Percentiles rank a stretch among this genome's conserved stretches.
phyloP scores from a whole-genome alignment of 2,329 filamentous ascomycete genomes.

The Teratosphaeria nubilosa region DNA sequence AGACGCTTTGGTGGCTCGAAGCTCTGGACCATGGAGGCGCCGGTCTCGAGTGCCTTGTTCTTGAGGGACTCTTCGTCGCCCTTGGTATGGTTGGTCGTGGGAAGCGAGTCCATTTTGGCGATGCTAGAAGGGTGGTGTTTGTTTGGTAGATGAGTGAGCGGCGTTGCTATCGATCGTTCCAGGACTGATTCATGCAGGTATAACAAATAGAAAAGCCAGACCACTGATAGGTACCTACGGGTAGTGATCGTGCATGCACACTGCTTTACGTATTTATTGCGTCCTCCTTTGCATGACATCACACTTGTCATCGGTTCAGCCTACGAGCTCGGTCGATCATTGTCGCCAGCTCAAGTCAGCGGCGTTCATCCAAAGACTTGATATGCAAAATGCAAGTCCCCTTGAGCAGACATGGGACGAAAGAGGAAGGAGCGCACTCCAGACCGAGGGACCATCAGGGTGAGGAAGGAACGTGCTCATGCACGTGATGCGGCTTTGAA shows the following conservation, averaged over 20 bases:
- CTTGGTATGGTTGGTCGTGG: slow-evolving; percentile 30
- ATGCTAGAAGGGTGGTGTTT: too few relatives aligned
- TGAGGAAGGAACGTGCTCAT: not conserved
- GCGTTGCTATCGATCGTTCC: too few relatives aligned
- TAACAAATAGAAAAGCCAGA: too few relatives aligned
- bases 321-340: not conserved
- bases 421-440: not conserved
- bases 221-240: too few relatives aligned
- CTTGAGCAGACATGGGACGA: not conserved
- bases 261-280: not conserved
- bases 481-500: not conserved
- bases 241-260: not conserved
- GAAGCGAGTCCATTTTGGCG: slow-evolving; percentile 6
- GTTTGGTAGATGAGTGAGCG: too few relatives aligned
- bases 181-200: too few relatives aligned
- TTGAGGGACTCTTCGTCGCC: slow-evolving; percentile 44
- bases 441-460: not conserved
- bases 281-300: not conserved
- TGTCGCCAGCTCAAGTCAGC: not conserved
- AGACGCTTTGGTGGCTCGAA: slow-evolving; percentile 63
- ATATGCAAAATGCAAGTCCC: not conserved
- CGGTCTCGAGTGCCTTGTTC: slow-evolving; percentile 52
- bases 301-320: not conserved
- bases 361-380: not conserved
- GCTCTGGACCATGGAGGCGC: slow-evolving; percentile 50